Percentiles rank a stretch among this genome's conserved stretches.
Evolutionary conservation across 768 basidiomycete species (phyloP).

Genomic region (Scleroderma citrinum): DNA sequence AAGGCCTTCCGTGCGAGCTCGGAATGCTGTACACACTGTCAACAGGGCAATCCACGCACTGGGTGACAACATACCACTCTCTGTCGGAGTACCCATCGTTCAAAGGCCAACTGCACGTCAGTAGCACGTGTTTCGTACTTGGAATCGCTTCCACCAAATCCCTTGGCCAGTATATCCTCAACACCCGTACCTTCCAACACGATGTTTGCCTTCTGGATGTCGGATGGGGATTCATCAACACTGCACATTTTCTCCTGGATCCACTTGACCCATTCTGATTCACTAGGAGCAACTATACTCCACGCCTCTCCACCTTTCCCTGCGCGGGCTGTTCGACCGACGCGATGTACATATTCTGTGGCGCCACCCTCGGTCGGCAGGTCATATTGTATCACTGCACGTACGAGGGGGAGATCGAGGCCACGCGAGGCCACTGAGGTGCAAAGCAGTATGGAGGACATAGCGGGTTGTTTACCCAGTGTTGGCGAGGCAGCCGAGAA

Average conservation of each 20-base stretch:
- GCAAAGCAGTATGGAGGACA: slow-evolving; percentile 71
- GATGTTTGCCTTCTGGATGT: slow-evolving; percentile 34
- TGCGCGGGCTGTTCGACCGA: slow-evolving; percentile 94
- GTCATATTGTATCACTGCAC: slow-evolving; percentile 93
- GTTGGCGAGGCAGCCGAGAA: slow-evolving; percentile 52
- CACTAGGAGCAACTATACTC: slow-evolving; percentile 85
- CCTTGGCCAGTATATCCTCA: slow-evolving; percentile 66
- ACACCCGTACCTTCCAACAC: slow-evolving; percentile 55
- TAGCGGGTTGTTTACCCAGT: slow-evolving; percentile 24
- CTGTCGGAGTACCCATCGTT: slow-evolving; percentile 79
- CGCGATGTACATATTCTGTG: slow-evolving; percentile 94
- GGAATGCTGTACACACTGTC: slow-evolving; percentile 51
- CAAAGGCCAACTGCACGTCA: slow-evolving; percentile 91
- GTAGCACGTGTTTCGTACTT: slow-evolving; percentile 91
- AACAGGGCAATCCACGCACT: slow-evolving; percentile 2
- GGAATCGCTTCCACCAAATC: slow-evolving; percentile 77
- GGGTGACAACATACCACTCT: slow-evolving; percentile 52
- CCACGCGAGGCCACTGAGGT: slow-evolving; percentile 99
- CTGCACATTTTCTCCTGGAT: slow-evolving; percentile 77
- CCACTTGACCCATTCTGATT: slow-evolving; percentile 88
- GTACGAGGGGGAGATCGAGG: slow-evolving; percentile 90
- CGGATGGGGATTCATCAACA: slow-evolving; percentile 14
- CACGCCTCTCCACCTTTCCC: slow-evolving; percentile 95
- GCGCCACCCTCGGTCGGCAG: slow-evolving; percentile 95
- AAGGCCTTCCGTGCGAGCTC: slow-evolving; percentile 79